Evolutionary conservation across 768 basidiomycete species (phyloP), one percentile per base, ranked within the genome.

Genomic region (Hygrocybe punicea): DNA sequence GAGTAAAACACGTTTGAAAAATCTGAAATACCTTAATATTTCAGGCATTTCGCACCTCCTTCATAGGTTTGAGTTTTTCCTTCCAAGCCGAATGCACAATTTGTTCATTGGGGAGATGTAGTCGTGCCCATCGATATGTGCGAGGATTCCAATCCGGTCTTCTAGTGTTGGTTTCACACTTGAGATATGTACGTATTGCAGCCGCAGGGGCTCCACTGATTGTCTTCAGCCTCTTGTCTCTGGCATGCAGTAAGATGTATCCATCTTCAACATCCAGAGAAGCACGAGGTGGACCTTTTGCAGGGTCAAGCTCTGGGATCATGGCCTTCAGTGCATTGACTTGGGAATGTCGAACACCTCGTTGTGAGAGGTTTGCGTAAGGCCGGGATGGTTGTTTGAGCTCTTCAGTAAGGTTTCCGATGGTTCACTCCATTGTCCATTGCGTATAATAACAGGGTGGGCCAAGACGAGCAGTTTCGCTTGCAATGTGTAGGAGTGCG

Each of bases 51-150:
- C 58, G 29, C n/a, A 55, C 37, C 25, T 40, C 42, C 13, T 33
- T 44, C 1, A 11, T 13, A 14, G 53, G 11, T 33, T 49, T 48
- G 16, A 14, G 16, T 11, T 42, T 53, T 35, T 69, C 65, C 33
- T 55, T 62, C 67, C 67, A 69, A 3, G 35, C 39, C 14, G 58
- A 66, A 11, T 60, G 51, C 9, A 59, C 60, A 51, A 63, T 58
- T 51, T 67, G 67, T 16, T 69, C 64, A 57, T 60, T 68, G 13
- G 64, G 67, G 36, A 68, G 59, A 17, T 33, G 54, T 3, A 69
- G 57, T 5, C 57, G 58, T 1, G 61, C 68, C 67, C 68, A 70
- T 19, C 52, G 45, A 47, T 16, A 25, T 14, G 55, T 37, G 17
- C 10, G 14, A 19, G 48, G 48, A 8, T 9, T n/a, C 36, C 36